Evolutionary conservation across 2,329 filamentous ascomycete species (phyloP), one percentile per base, ranked within the genome.

Genomic region (Botryotinia globosa): DNA sequence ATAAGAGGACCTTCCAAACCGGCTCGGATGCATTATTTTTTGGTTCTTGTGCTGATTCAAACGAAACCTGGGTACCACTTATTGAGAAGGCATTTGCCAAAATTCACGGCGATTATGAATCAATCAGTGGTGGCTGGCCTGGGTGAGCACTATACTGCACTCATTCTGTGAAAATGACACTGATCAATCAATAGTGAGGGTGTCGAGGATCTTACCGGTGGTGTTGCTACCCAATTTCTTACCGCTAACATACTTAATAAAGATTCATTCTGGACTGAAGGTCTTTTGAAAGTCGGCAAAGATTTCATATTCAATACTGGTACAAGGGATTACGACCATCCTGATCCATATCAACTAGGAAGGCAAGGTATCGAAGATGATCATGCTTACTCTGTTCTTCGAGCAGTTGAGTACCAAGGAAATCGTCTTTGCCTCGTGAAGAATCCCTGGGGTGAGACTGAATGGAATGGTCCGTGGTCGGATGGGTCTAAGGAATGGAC

Each of bases 51-150:
- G 88, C 87, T 73, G 88, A 92, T 74, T 87, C 90, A 44, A 93
- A 93, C 78, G 92, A 94, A 81, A 94, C 92, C 0, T 95, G 92
- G 92, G 85, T 94, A 10, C 91, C 92, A 0, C 83, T 95, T 29
- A 83, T 94, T 2, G 92, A 94, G 79, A 95, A 95, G 81, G 92
- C 92, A 1, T 94, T 92, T 79, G 92, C 92, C 25, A 95, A 95
- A 81, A 91, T 91, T 0, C 93, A 95, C 77, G 92, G 92, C 4
- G 92, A 95, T 78, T 96, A 91, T 77, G 87, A 86, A 37, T 87
- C 91, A 1, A 92, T 96, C 45, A 87, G 92, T 45, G 91, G 92
- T 9, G 92, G 92, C 0, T 93, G 90, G 80, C 72, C 75, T 22
- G 76, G 87, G 16, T 73, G 69, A 39, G 8, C 9, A 8, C 6